Evolutionary conservation across 495 filamentous ascomycete genomes (phyloP), one percentile per base, ranked within the genome.

Genomic region (Penicillium nucicola): DNA sequence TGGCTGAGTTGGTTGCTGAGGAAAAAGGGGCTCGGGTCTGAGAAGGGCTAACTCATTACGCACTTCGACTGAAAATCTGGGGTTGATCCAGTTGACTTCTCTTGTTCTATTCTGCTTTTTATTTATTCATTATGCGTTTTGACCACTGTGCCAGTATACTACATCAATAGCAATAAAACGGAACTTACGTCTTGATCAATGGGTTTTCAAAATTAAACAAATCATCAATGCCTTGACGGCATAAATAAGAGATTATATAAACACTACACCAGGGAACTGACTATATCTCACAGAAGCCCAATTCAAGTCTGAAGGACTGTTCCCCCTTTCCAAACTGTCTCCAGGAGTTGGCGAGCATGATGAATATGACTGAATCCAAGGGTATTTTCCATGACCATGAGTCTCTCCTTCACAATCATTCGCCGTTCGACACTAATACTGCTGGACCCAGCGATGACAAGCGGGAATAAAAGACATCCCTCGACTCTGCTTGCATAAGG

Each of bases 341-440:
- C 60, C 17, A 66, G 15, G 1, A 66, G 31, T 38, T 58, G 60
- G 34, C 60, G 41, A 0, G 60, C 57, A 25, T 58, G 48, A 19
- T 57, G 53, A 10, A 66, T 66, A 53, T 66, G 63, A 17, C 50
- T 48, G 35, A 64, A 66, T 1, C 63, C 63, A 12, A 66, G 28
- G 0, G 63, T 66, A 37, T 59, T 61, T 19, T 66, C 63, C 57
- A 66, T 63, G 0, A 66, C 63, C 63, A 66, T 66, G 5, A 66
- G 28, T 10, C 60, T 50, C 37, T 66, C 60, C 25, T 66, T 66
- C 4, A 64, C 57, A 12, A 58, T 39, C 63, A 66, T 66, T 1
- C 57, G 55, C 15, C 63, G 38, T 23, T 66, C 63, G 39, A 61
- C 51, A 5, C 36, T 41, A 0, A 48, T 35, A 44, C 60, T 66